Conservation (phyloP, 257 asterid species). For the Anisodus acutangulus region DNA sequence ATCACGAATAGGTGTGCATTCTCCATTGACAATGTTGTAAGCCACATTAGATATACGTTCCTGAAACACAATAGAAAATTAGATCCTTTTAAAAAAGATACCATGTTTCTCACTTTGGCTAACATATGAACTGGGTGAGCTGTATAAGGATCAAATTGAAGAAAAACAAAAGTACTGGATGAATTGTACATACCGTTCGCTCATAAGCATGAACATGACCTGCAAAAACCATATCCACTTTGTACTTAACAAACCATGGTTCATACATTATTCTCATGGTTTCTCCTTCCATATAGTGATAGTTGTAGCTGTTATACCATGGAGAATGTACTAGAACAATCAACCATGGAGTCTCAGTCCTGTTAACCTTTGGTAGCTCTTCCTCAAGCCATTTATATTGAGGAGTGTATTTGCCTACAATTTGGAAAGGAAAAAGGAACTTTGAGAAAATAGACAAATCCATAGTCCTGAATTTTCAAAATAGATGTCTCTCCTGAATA, state of each 20-base stretch:
- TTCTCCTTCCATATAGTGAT: slow-evolving; percentile 97
- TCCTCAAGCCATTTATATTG: slow-evolving; percentile 69
- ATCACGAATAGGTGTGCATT: slow-evolving; percentile 54
- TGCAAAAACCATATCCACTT: slow-evolving; percentile 85
- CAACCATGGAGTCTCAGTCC: slow-evolving; percentile 89
- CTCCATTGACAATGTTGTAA: slow-evolving; percentile 61
- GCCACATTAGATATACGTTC: slow-evolving; percentile 68
- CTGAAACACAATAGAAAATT: slow-evolving; percentile 36
- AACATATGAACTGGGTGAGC: not conserved
- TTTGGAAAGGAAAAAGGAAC: not conserved
- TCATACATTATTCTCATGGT: slow-evolving; percentile 89
- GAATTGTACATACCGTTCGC: slow-evolving; percentile 58
- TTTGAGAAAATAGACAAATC: slow-evolving; percentile 13
- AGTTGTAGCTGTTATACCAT: slow-evolving; percentile 87
- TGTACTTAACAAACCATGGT: slow-evolving; percentile 71
- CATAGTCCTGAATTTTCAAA: not conserved
- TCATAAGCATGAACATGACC: slow-evolving; percentile 99
- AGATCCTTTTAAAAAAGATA: not conserved
- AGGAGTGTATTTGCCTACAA: slow-evolving; percentile 83
- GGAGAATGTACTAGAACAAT: slow-evolving; percentile 87
- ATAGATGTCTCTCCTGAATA: not conserved
- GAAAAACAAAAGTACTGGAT: not conserved
- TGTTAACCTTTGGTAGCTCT: slow-evolving; percentile 79
- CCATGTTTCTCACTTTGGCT: not conserved
- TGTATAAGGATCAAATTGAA: not conserved